Base-by-base conservation (phyloP, 257 asterid species). In the Nicotiana tabacum region DNA sequence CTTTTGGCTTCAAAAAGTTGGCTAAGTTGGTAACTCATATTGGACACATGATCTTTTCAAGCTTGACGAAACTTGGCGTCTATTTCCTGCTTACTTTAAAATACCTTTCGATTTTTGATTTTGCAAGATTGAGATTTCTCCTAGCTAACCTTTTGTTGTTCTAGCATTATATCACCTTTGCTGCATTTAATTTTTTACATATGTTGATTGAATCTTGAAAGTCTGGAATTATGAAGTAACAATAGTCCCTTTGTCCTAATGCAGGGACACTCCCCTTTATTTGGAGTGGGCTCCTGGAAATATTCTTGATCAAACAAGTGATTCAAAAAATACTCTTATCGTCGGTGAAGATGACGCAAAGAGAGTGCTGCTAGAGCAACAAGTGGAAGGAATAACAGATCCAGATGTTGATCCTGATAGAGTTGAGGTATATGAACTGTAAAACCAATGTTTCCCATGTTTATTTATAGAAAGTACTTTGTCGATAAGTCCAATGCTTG, bases 271-370 rank as follows among this genome's bases (percentile, higher is more conserved):
- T 77, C 99, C 99, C 4, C 88, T 96, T 76, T 96, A 96, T 89
- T 85, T 96, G 91, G 99, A 96, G 87, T 94, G 98, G 99, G 98
- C 99, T 62, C 99, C 99, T 83, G 94, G 82, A 60, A 84, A 93
- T 85, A 90, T 96, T 88, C 95, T 96, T 21, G 84, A 86, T 89
- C 91, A 78, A 84, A 78, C 88, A 58, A 84, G 61, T 86, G 93
- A 66, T 66, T 72, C 85, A 32, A 81, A 72, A 66, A 87, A 84
- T 81, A 74, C 61, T 81, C 70, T 82, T 57, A 77, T 83, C 77
- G 89, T 86, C 74, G 98, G 87, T 46, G 94, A 90, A 82, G 86
- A 61, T 58, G 94, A 90, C 58, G 87, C 77, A 32, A 89, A 85
- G 81, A 90, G 90, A 83, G 90, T 88, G 81, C 77, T 85, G 79